These are phyloP conservation scores for Stephania japonica DNA, from an alignment of 164 flowering plant genomes.

Conservation along the genomic window DNA sequence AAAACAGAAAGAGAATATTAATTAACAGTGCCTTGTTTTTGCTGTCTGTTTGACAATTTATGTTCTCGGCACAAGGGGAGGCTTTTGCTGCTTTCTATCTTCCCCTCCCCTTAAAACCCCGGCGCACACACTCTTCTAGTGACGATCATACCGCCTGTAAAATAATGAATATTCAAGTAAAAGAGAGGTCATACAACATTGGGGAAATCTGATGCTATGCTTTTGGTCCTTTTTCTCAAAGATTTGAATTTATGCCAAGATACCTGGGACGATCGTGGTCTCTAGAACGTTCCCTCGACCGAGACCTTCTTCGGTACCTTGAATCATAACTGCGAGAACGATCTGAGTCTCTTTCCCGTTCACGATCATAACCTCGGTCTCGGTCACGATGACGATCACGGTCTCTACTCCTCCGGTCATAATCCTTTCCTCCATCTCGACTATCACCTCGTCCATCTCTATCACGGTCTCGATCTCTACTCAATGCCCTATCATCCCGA, in stretches of 20 bases:
- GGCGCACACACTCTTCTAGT: background rate
- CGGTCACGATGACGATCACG: constrained; percentile 64
- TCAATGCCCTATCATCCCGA: constrained; percentile 34
- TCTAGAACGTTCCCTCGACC: constrained; percentile 69
- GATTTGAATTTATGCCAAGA: background rate
- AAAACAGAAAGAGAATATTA: too few species aligned
- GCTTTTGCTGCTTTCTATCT: background rate
- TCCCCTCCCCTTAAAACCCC: background rate
- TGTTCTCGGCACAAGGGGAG: background rate
- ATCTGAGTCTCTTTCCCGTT: constrained; percentile 55
- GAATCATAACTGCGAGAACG: constrained; percentile 61
- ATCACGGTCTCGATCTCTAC: constrained; percentile 33
- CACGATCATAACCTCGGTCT: constrained; percentile 55
- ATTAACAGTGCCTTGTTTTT: background rate
- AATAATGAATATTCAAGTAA: background rate
- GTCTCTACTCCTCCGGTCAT: constrained; percentile 55
- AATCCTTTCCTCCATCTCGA: constrained; percentile 55
- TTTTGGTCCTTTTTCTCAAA: background rate
- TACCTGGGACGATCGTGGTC: constrained; percentile 88
- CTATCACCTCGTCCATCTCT: constrained; percentile 52
- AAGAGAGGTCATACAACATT: background rate
- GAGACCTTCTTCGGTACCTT: constrained; percentile 68
- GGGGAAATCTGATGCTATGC: background rate
- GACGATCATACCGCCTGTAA: constrained; percentile 12
- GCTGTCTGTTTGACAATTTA: background rate